phyloP scores from a whole-genome alignment of 2,329 filamentous ascomycete genomes.

The Acarospora socialis region DNA sequence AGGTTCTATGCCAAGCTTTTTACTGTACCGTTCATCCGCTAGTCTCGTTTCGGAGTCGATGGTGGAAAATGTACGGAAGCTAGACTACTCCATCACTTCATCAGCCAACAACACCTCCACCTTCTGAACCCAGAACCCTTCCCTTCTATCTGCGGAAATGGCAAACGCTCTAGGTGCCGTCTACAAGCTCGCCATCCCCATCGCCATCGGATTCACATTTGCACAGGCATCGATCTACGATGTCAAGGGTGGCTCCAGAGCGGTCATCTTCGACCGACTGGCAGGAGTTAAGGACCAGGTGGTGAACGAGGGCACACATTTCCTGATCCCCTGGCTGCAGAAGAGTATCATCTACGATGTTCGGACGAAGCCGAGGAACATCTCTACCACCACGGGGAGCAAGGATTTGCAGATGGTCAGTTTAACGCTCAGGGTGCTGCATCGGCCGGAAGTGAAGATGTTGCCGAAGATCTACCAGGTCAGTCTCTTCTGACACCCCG shows the following conservation, averaged over 20 bases:
- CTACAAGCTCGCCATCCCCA: conserved; percentile 59
- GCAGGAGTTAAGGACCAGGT: conserved; percentile 86
- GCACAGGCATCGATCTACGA: conserved; percentile 82
- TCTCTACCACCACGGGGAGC: conserved; percentile 90
- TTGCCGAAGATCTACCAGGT: conserved; percentile 99
- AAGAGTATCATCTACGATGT: conserved; percentile 92
- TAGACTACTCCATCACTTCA: conserved; percentile 7
- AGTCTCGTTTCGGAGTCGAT: no score
- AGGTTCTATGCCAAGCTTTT: no score
- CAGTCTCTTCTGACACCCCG: conserved; percentile 19
- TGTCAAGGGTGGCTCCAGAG: conserved; percentile 83
- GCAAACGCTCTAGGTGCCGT: conserved; percentile 43
- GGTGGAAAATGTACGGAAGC: no score
- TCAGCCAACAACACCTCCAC: conserved; percentile 1
- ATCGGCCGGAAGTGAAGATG: conserved; percentile 82
- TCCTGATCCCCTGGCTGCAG: conserved; percentile 91
- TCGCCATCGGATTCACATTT: conserved; percentile 51
- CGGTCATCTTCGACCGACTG: conserved; percentile 94
- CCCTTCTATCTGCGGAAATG: conserved; percentile 22
- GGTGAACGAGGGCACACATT: conserved; percentile 91
- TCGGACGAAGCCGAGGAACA: conserved; percentile 91
- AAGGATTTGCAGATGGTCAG: conserved; percentile 99
- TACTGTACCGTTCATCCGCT: no score
- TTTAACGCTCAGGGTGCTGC: conserved; percentile 87
- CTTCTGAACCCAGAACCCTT: conserved; percentile 6